Evolutionary conservation across 208 protist genomes (phyloP), one percentile per base, ranked within the genome.

Genomic region (Porcisia hertigi): DNA sequence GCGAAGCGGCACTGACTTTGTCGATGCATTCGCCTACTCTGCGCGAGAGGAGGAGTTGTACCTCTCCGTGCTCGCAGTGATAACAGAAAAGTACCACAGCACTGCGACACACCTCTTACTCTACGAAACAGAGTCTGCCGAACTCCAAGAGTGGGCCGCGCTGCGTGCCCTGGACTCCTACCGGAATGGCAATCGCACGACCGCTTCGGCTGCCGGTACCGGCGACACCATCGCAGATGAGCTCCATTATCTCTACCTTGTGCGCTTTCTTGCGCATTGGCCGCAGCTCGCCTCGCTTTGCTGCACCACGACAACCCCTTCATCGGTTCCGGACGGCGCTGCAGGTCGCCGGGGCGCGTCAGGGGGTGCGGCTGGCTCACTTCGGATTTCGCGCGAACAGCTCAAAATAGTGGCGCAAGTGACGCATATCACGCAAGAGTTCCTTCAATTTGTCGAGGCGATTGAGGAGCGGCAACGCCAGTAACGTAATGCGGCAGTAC

Each of bases 251-350:
- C 81, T 80, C 16, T 96, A 96, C 72, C 82, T 97, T 18, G 86
- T 95, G 9, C 91, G 93, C 11, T 88, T 97, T 47, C 87, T 96
- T 49, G 84, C 91, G 41, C 93, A 97, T 49, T 88, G 94, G 62
- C 93, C 93, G 47, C 93, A 97, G 79, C 73, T 97, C 8, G 83
- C 89, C 36, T 81, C 86, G 30, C 74, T 97, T 53, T 88, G 83
- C 30, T 93, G 91, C 71, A 87, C 87, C 49, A 87, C 73, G 6
- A 16, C 66, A 3, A 75, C 66, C 9, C 43, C 84, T 3, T 60
- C 59, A 73, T 66, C 23, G 45, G 54, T 67, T 34, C 59, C 71
- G n/a, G 59, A 14, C 36, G 66, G 49, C 60, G 59, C 57, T 14
- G 73, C 65, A 25, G 39, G 18, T 47, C 18, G 34, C 64, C 55